Percentiles rank a stretch among this genome's conserved stretches.
Conservation (phyloP, 2,329 filamentous ascomycete species). For the Colletotrichum sojae region DNA sequence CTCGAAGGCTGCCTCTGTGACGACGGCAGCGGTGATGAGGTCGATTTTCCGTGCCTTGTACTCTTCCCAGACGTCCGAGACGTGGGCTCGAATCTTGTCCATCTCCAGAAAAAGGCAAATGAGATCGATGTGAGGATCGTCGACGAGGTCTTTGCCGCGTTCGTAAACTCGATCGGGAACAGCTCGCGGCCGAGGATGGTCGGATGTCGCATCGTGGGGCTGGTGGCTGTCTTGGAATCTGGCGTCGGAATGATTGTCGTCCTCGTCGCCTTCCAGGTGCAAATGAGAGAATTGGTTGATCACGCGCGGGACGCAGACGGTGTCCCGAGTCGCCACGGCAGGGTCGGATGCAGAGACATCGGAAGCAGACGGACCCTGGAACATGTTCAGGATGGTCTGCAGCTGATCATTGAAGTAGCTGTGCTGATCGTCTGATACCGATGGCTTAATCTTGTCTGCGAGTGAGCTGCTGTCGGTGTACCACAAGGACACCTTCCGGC, state of each 20-base stretch:
- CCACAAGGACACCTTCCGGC: not conserved
- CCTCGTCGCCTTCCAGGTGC: not conserved
- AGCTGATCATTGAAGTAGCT: constrained; percentile 1
- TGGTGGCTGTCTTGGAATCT: not conserved
- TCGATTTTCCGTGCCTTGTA: not conserved
- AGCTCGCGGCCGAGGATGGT: too few species aligned
- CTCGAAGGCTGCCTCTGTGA: constrained; percentile 14
- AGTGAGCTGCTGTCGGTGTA: not conserved
- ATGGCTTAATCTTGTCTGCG: too few species aligned
- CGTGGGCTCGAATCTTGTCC: not conserved
- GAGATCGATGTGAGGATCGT: constrained; percentile 4
- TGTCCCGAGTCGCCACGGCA: not conserved
- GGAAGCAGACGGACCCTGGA: not conserved
- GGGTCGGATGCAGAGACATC: not conserved
- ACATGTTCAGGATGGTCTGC: not conserved
- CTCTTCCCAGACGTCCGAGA: not conserved
- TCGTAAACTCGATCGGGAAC: too few species aligned
- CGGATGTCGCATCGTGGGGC: not conserved
- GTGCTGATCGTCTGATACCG: not conserved
- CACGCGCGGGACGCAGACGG: not conserved
- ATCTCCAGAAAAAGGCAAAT: not conserved
- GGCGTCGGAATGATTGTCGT: not conserved
- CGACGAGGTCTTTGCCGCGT: not conserved
- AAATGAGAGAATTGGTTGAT: constrained; percentile 2
- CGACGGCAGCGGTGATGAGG: not conserved